These are phyloP conservation scores for Parasitella parasitica DNA, from an alignment of 371 early-diverging fungal species.

Conservation along the genomic window DNA sequence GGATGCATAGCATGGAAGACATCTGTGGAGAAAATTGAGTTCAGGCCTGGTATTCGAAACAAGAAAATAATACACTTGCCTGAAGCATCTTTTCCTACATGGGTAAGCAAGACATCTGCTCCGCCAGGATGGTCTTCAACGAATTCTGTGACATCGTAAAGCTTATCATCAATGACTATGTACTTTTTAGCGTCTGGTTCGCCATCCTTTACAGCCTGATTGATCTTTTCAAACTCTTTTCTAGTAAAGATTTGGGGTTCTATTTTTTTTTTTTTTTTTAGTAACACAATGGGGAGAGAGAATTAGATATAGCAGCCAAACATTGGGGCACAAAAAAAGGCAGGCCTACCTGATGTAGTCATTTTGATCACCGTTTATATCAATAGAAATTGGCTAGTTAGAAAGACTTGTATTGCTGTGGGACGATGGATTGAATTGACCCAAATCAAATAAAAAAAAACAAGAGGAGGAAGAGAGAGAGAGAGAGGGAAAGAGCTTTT, in stretches of 20 bases:
- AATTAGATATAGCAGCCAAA: conserved; percentile 4
- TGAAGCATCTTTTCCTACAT: conserved; percentile 83
- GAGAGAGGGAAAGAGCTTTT: neutral
- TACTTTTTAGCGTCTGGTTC: conserved; percentile 54
- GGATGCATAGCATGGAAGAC: conserved; percentile 89
- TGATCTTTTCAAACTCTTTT: conserved; percentile 36
- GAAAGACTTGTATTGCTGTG: too few relatives aligned
- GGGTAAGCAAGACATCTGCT: conserved; percentile 63
- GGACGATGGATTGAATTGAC: neutral
- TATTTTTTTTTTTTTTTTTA: neutral
- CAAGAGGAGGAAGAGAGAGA: neutral
- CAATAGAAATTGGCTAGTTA: neutral
- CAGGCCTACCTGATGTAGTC: conserved; percentile 7
- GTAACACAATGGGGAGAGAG: conserved; percentile 8
- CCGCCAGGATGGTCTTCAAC: conserved; percentile 87
- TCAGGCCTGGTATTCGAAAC: neutral
- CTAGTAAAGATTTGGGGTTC: conserved; percentile 28
- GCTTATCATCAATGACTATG: conserved; percentile 79
- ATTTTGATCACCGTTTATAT: neutral
- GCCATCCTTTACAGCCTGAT: conserved; percentile 44
- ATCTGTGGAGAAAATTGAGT: conserved; percentile 40
- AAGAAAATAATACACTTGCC: conserved; percentile 36
- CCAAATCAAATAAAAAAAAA: conserved; percentile 2
- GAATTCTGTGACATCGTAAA: conserved; percentile 88
- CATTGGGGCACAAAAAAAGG: conserved; percentile 8